These are phyloP conservation scores for Annulohypoxylon moriforme DNA, from an alignment of 495 filamentous ascomycete genomes.

Conservation along the genomic window DNA sequence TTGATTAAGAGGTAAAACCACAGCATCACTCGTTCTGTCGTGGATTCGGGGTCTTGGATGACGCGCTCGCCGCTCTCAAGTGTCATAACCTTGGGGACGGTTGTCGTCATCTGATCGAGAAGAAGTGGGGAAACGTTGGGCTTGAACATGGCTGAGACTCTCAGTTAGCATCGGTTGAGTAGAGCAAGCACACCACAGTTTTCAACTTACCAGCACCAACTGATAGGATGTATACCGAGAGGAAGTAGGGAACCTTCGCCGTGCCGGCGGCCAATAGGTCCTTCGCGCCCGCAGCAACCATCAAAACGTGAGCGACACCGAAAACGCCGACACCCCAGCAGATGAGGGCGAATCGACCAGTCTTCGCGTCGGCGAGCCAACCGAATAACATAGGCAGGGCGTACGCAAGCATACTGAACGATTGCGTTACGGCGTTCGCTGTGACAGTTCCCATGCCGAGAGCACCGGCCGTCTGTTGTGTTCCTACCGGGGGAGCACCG, in stretches of 20 bases:
- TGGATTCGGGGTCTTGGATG: constrained; percentile 69
- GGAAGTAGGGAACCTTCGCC: constrained; percentile 67
- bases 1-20: constrained; percentile 75
- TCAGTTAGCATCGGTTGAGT: constrained; percentile 8
- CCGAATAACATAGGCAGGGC: constrained; percentile 67
- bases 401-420: constrained; percentile 71
- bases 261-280: constrained; percentile 66
- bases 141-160: constrained; percentile 65
- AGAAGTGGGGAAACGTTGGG: constrained; percentile 72
- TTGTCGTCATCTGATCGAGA: constrained; percentile 67
- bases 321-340: constrained; percentile 71
- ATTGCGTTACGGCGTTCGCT: constrained; percentile 67
- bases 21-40: constrained; percentile 71
- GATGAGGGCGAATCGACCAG: constrained; percentile 72
- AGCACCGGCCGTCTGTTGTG: constrained; percentile 68
- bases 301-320: constrained; percentile 72
- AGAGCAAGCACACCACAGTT: neutral
- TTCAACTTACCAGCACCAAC: constrained; percentile 72
- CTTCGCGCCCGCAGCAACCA: constrained; percentile 70
- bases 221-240: constrained; percentile 68
- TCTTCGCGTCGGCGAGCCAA: constrained; percentile 67
- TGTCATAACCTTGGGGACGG: constrained; percentile 57
- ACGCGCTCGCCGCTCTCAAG: constrained; percentile 63
- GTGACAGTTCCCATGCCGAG: constrained; percentile 69
- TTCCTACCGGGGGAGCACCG: constrained; percentile 66